These are phyloP conservation scores for Larix kaempferi DNA, from an alignment of 75 land plant genomes.

Conservation along the genomic window DNA sequence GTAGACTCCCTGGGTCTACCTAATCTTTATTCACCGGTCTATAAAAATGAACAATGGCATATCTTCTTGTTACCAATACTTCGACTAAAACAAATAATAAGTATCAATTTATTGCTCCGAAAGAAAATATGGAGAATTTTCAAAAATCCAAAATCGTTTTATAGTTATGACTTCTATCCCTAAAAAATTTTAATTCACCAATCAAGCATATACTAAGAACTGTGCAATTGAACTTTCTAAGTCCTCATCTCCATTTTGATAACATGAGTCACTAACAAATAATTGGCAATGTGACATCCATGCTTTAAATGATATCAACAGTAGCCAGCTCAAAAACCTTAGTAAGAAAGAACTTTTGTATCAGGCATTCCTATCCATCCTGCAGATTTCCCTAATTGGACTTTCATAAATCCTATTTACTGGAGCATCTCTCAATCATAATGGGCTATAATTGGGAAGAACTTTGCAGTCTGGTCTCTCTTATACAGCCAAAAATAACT, in stretches of 20 bases:
- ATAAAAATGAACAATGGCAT: too few species aligned
- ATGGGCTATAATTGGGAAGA: background rate
- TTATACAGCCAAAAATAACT: background rate
- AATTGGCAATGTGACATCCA: background rate
- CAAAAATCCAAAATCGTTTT: background rate
- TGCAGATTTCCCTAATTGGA: background rate
- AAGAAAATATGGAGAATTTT: background rate
- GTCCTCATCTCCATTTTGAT: background rate
- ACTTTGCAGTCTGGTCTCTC: background rate
- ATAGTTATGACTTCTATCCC: background rate
- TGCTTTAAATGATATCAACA: background rate
- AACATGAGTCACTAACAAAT: background rate
- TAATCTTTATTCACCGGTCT: too few species aligned
- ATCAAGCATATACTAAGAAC: background rate
- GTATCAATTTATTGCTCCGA: background rate
- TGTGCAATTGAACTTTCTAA: background rate
- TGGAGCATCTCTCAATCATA: background rate
- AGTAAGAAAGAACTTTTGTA: background rate
- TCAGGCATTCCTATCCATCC: background rate
- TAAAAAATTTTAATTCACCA: background rate
- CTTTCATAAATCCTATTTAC: background rate
- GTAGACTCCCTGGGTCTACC: too few species aligned
- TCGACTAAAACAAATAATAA: background rate
- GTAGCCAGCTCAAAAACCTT: too few species aligned
- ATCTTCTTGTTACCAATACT: background rate